phyloP scores from a whole-genome alignment of 176 grass and related monocot species.

The Zoysia pacifica region DNA sequence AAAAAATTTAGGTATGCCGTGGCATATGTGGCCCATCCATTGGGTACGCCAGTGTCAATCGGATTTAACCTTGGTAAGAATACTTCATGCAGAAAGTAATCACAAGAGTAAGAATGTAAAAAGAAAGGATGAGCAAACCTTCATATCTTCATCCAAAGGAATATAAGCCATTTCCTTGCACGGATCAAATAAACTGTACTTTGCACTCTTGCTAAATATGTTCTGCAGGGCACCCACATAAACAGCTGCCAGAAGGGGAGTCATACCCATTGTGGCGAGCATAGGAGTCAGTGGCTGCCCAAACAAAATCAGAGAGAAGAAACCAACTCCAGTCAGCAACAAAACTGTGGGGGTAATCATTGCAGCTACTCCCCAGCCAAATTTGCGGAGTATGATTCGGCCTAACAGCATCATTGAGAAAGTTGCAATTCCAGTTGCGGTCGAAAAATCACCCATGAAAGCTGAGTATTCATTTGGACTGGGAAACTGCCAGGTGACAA shows the following conservation, averaged over 20 bases:
- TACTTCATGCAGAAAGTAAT: not conserved
- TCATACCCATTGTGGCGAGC: slow-evolving; percentile 65
- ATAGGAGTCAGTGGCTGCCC: slow-evolving; percentile 69
- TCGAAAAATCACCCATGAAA: slow-evolving; percentile 94
- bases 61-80: not conserved
- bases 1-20: too few species aligned
- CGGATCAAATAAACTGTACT: slow-evolving; percentile 93
- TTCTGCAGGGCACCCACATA: slow-evolving; percentile 88
- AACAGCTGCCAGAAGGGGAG: slow-evolving; percentile 80
- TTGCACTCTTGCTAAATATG: slow-evolving; percentile 96
- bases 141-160: slow-evolving; percentile 91
- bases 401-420: slow-evolving; percentile 91
- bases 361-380: slow-evolving; percentile 83
- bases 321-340: slow-evolving; percentile 74
- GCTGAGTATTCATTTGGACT: slow-evolving; percentile 88
- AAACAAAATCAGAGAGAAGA: slow-evolving; percentile 83
- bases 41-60: too few species aligned
- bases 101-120: slow-evolving; percentile 15
- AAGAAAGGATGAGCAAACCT: slow-evolving; percentile 48
- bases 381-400: slow-evolving; percentile 63
- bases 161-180: slow-evolving; percentile 98
- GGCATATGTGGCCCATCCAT: too few species aligned
- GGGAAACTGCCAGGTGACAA: slow-evolving; percentile 63
- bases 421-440: slow-evolving; percentile 79
- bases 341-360: slow-evolving; percentile 84